Base-by-base conservation (phyloP, 108 stramenopile genomes). In the Pseudonitzschia multistriata region DNA sequence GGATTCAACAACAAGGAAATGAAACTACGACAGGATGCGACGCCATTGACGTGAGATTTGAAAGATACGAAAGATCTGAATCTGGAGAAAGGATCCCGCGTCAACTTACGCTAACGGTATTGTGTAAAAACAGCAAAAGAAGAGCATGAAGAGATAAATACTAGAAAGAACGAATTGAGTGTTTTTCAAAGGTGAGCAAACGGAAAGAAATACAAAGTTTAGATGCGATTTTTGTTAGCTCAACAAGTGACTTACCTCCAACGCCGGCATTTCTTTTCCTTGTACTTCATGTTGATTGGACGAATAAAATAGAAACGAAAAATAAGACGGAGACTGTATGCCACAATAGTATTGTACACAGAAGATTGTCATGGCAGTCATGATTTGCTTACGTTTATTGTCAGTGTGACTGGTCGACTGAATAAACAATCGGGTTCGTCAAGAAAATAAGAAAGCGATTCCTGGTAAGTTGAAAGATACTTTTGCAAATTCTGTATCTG, bases 111-210 rank as follows among this genome's bases (percentile, higher is more conserved):
- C 77, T 70, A 93, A 69, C 28, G 89, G 89, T 55, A 94, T 82
- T 24, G 90, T 94, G 62, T 94, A 94, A 34, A 88, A 81, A 28
- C 82, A 73, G 42, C 88, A 94, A 10, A 94, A 68, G 40, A 37
- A 57, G 63, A 74, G 85, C 65, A 49, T 79, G 67, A 64, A 64
- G 42, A 64, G 5, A 27, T 45, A 45, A 15, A 64, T 42, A 29
- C 63, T 45, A 13, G 27, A 55, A 31, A 6, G 52, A 53, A 53
- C 5, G 52, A 27, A 53, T 10, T 4, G 13, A 27, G 24, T 10
- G 13, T 5, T 27, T 25, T 10, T 5, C 5, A 27, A 22, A 53
- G 13, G 4, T 27, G 22, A 13, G 52, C 52, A 22, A 53, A 53
- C 25, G 52, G 5, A 13, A 53, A 5, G 22, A 27, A 53, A 27